A percentile compares a stretch with the other conserved stretches of the same genome.
Evolutionary conservation across 2,329 filamentous ascomycete genomes (phyloP).

Genomic region (Cladosporium sp.): DNA sequence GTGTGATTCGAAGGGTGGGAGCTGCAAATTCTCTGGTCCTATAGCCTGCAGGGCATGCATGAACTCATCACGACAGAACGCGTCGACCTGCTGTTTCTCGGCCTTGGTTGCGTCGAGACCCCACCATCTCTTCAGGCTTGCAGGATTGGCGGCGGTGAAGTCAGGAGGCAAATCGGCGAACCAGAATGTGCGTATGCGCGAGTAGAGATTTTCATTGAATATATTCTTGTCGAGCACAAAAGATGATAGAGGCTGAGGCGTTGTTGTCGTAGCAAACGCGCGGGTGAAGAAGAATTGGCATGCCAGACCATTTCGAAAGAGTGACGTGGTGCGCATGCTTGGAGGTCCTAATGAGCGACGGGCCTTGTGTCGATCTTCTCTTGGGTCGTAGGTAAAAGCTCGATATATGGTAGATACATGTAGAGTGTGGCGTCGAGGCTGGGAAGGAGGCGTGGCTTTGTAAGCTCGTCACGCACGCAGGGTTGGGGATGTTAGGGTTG

Average conservation of each 20-base stretch:
- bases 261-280: constrained; percentile 7
- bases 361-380: neutral
- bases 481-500: no score
- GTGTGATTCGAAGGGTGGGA: constrained; percentile 34
- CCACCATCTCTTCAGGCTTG: constrained; percentile 43
- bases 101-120: constrained; percentile 34
- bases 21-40: constrained; percentile 37
- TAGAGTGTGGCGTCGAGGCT: neutral
- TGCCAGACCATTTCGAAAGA: neutral
- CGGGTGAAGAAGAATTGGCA: neutral
- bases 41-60: constrained; percentile 42
- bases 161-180: constrained; percentile 39
- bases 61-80: constrained; percentile 39
- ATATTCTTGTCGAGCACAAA: constrained; percentile 42
- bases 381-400: no score
- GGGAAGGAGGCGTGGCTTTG: no score
- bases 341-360: no score
- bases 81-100: constrained; percentile 43
- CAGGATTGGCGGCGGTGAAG: constrained; percentile 30
- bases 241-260: neutral
- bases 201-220: constrained; percentile 45
- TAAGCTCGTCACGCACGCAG: no score
- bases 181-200: constrained; percentile 42
- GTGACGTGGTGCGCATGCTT: neutral
- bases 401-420: no score